These are phyloP conservation scores for Metarhizium album DNA, from an alignment of 2,329 filamentous ascomycete genomes.

Conservation along the genomic window DNA sequence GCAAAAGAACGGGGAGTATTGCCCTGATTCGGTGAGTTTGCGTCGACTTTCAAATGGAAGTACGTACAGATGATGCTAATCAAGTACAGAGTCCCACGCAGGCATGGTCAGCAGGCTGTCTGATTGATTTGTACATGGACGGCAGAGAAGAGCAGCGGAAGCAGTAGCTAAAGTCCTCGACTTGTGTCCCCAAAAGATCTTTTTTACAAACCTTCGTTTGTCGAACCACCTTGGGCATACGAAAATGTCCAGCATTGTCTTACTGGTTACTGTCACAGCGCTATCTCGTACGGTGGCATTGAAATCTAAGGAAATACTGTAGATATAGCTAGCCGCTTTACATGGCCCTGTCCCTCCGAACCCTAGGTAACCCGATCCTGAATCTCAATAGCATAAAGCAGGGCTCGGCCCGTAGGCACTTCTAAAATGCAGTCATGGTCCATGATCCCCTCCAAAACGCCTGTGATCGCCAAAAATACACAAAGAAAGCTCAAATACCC, in stretches of 20 bases:
- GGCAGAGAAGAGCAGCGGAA: conserved; percentile 46
- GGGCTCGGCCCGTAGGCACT: not conserved
- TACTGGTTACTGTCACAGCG: not conserved
- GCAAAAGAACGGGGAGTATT: conserved; percentile 76
- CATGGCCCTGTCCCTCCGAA: not conserved
- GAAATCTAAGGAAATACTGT: not conserved
- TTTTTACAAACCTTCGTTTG: not conserved
- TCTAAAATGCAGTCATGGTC: not conserved
- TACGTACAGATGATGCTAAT: not conserved
- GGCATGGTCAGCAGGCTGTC: conserved; percentile 88
- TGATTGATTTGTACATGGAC: conserved; percentile 95
- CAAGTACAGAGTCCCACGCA: conserved; percentile 70
- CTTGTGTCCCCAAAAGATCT: too few relatives aligned
- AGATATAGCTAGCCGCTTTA: not conserved
- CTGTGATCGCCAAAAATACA: not conserved
- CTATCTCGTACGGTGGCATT: not conserved
- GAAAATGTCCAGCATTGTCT: not conserved
- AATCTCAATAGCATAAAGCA: not conserved
- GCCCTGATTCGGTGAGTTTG: conserved; percentile 70
- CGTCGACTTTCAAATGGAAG: not conserved
- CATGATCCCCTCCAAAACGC: not conserved
- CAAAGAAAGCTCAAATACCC: not conserved
- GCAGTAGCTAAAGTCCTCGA: not conserved
- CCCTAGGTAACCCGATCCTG: not conserved
- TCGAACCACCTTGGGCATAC: not conserved